A percentile compares a stretch with the other conserved stretches of the same genome.
Conservation (phyloP, 164 flowering plant genomes). For the Umbellularia californica region DNA sequence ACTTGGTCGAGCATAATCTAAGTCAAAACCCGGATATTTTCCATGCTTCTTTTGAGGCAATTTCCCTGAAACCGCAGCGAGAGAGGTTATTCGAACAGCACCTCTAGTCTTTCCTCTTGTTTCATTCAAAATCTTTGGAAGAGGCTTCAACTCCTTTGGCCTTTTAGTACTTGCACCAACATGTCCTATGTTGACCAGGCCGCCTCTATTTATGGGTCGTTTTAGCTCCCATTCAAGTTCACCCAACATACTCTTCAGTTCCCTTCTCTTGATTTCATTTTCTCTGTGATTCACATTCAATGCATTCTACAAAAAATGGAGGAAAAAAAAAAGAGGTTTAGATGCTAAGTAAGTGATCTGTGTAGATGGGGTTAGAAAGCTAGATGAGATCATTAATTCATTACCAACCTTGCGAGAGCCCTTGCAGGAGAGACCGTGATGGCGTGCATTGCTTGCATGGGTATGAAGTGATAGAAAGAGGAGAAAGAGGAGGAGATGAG, state of each 20-base stretch:
- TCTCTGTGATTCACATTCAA: conserved; percentile 10
- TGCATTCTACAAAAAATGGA: neutral
- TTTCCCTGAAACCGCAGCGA: conserved; percentile 21
- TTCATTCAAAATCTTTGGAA: conserved; percentile 10
- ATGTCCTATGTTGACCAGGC: neutral
- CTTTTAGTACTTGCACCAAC: neutral
- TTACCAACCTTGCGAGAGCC: conserved; percentile 26
- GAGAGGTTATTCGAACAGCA: conserved; percentile 15
- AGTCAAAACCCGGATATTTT: conserved; percentile 26
- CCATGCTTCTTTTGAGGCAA: conserved; percentile 20
- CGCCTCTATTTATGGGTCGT: too few relatives aligned
- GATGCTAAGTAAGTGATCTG: neutral
- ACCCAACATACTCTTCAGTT: too few relatives aligned
- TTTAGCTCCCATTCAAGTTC: too few relatives aligned
- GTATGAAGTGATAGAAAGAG: conserved; percentile 25
- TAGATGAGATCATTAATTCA: neutral
- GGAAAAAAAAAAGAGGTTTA: neutral
- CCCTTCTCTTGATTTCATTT: too few relatives aligned
- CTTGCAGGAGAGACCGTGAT: conserved; percentile 6
- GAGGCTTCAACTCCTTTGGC: conserved; percentile 4
- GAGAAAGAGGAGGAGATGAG: conserved; percentile 20
- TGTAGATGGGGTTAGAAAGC: neutral
- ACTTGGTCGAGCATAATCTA: conserved; percentile 59
- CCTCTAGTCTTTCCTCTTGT: conserved; percentile 17
- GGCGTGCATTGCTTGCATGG: conserved; percentile 37